phyloP scores from a whole-genome alignment of 768 basidiomycete species.

The Russula vinacea region DNA sequence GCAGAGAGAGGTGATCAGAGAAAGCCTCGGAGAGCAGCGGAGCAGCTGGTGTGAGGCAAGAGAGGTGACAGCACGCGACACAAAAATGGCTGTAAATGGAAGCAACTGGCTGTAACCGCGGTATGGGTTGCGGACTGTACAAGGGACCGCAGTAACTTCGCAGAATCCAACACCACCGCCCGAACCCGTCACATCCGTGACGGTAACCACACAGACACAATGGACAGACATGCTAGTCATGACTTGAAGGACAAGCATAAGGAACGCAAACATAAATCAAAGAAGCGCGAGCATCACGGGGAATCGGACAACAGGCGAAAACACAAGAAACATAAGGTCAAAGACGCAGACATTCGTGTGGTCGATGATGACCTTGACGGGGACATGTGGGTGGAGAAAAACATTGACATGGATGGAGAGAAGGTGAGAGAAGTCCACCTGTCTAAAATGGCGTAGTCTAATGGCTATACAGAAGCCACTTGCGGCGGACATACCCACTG shows the following conservation, averaged over 20 bases:
- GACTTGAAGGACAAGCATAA: constrained; percentile 40
- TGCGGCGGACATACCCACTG: constrained; percentile 72
- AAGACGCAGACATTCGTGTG: constrained; percentile 44
- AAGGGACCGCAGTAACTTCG: too few relatives aligned
- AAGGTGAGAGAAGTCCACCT: constrained; percentile 46
- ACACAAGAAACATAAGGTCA: constrained; percentile 40
- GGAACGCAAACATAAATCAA: constrained; percentile 44
- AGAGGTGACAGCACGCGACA: too few relatives aligned
- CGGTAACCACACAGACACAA: background rate
- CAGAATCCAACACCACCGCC: too few relatives aligned
- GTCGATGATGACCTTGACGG: constrained; percentile 72
- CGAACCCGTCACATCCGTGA: too few relatives aligned
- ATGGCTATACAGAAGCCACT: constrained; percentile 44
- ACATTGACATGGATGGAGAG: constrained; percentile 74
- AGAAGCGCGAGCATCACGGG: constrained; percentile 54
- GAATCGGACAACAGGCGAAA: constrained; percentile 40
- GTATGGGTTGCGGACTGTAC: too few relatives aligned
- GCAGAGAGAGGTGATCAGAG: too few relatives aligned
- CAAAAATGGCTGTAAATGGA: too few relatives aligned
- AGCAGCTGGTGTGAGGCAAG: too few relatives aligned
- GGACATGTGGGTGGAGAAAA: constrained; percentile 86
- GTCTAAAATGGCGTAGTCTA: constrained; percentile 17
- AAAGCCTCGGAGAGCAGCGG: too few relatives aligned
- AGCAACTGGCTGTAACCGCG: too few relatives aligned
- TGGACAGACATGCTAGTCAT: constrained; percentile 36